Base-by-base conservation (phyloP, 768 basidiomycete species). In the Suillus tomentosus region DNA sequence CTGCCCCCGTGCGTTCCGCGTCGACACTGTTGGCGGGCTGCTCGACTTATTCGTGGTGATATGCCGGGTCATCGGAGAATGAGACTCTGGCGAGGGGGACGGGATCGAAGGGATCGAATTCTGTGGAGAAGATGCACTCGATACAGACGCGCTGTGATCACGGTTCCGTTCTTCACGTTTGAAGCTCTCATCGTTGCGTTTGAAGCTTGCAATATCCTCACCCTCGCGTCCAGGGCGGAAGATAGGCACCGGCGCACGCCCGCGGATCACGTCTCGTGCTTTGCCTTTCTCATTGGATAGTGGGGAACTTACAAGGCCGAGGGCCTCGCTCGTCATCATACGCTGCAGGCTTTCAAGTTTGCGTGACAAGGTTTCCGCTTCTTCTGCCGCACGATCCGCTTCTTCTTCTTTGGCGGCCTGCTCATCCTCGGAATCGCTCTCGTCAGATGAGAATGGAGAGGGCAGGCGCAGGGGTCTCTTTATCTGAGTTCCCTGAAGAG, bases 81-180 rank as follows among this genome's bases (percentile, higher is more conserved):
- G 84, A 22, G 87, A 83, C 54, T 87, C 83, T 19, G 83, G 72
- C 9, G 87, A 81, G 22, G 89, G 87, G 0, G 92, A 93, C 0
- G 92, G 87, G 31, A 94, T 92, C 17, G 91, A 90, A 1, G 90
- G 91, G 42, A 92, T 90, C 0, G 92, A 94, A 19, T 87, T 88
- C 55, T 84, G 89, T 2, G 88, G 88, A 22, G 92, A 93, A 65
- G 86, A 85, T 14, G 85, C 78, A 72, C 89, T 90, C 5, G 91
- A 92, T 10, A 91, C 80, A 69, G 91, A 92, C 64, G 89, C 89
- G 65, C 89, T 89, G 24, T 82, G 80, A 69, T 84, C 84, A 66
- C 78, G 79, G 69, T 80, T 86, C 53, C 82, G 85, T 34, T 81
- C 80, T 37, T 71, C 79, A 55, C 79, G 79, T 62, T 68, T 76